Evolutionary conservation across 2,329 filamentous ascomycete species (phyloP), one percentile per base, ranked within the genome.

Genomic region (Didymella segeticola): DNA sequence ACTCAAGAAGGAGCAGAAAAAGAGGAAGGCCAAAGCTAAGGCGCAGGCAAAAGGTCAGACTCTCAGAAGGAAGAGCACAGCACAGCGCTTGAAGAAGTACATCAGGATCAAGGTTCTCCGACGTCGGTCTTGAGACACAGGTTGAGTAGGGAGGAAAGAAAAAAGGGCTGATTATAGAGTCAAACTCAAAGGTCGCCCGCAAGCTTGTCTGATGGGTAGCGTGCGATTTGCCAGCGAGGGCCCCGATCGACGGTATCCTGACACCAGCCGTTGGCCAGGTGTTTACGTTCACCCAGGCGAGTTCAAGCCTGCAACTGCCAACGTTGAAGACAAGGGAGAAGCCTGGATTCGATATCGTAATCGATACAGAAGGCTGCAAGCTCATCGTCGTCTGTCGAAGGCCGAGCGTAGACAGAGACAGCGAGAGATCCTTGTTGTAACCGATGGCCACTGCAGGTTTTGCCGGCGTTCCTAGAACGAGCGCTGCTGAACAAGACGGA

Each of bases 231-330:
- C 45, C 11, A 45, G 34, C 19, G 41, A 49, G 14, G 25, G 14
- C 23, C 20, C 27, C 15, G 22, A 30, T 34, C 48, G 34, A 36
- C 47, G 33, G 42, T 46, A 59, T 15, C 6, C 53, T 31, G 58
- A 69, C 34, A 60, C 67, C 37, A 56, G 48, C 34, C 51, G 45
- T 38, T 67, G 58, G 56, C 62, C 63, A 14, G 67, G 60, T 22
- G 57, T 66, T 2, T 62, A 69, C 42, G 37, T 69, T n/a, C 53
- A 62, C 43, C 66, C 66, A 2, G 67, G 67, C 6, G 36, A 53
- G 1, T 71, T 71, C 29, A 60, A 56, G 20, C 45, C 58, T 38
- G 27, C 58, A 3, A 39, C 48, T 7, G 53, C 55, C 25, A 55
- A 34, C 9, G 49, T 45, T n/a, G 38, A 17, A 43, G 45, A 17